Evolutionary conservation across 192 early-diverging fungal genomes (phyloP).

Genomic region (Coemansia sp.): DNA sequence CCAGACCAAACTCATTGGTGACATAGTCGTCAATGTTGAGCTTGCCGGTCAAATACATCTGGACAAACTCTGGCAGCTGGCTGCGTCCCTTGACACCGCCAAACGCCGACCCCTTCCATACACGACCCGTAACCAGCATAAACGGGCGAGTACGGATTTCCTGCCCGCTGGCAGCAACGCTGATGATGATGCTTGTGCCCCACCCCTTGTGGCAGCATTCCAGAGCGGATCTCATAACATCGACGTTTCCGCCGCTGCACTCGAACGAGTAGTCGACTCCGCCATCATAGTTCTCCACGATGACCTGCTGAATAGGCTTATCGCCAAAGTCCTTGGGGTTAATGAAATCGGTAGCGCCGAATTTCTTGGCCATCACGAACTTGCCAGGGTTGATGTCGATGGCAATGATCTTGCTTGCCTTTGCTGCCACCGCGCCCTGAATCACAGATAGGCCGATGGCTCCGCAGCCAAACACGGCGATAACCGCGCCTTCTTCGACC

Average conservation of each 20-base stretch:
- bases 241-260: constrained; percentile 84
- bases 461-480: constrained; percentile 95
- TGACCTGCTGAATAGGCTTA: constrained; percentile 73
- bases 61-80: constrained; percentile 82
- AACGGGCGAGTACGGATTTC: constrained; percentile 94
- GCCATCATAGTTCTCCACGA: constrained; percentile 90
- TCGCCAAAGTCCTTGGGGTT: constrained; percentile 81
- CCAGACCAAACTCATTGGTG: constrained; percentile 76
- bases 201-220: constrained; percentile 92
- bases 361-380: constrained; percentile 71
- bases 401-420: constrained; percentile 77
- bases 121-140: constrained; percentile 93
- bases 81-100: constrained; percentile 95
- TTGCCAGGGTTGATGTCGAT: constrained; percentile 88
- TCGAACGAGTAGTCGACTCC: constrained; percentile 97
- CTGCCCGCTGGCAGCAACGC: constrained; percentile 89
- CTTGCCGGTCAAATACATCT: constrained; percentile 78
- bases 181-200: constrained; percentile 87
- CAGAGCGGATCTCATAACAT: constrained; percentile 92
- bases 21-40: constrained; percentile 92
- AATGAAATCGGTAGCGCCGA: constrained; percentile 86
- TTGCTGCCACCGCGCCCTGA: constrained; percentile 74
- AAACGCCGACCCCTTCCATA: constrained; percentile 95
- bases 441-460: constrained; percentile 89
- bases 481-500: constrained; percentile 68